These are phyloP conservation scores for Heterobasidion parviporum DNA, from an alignment of 1,284 basidiomycete genomes.

Conservation along the genomic window DNA sequence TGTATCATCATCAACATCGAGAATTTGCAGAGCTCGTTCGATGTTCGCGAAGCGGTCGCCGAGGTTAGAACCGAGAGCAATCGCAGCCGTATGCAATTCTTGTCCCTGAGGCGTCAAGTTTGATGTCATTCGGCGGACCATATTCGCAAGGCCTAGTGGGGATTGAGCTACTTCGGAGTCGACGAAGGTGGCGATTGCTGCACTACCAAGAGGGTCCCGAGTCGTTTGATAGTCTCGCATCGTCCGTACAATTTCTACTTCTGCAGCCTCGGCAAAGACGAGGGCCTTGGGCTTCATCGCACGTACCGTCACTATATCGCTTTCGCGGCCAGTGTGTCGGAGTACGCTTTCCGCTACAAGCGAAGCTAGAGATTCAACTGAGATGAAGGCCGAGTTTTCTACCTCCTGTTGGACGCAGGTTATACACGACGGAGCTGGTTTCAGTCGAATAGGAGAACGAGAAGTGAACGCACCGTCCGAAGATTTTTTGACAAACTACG, in stretches of 20 bases:
- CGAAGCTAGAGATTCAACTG: constrained; percentile 70
- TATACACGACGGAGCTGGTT: neutral
- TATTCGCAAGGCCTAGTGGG: neutral
- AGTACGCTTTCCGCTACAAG: constrained; percentile 43
- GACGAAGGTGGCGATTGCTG: no score
- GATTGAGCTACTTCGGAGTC: neutral
- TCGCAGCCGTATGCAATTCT: constrained; percentile 35
- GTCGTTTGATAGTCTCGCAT: constrained; percentile 22
- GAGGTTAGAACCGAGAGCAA: constrained; percentile 88
- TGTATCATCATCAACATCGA: constrained; percentile 36
- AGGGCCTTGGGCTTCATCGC: constrained; percentile 75
- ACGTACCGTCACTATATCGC: constrained; percentile 43
- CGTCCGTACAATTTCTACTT: constrained; percentile 49
- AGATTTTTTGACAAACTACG: constrained; percentile 29
- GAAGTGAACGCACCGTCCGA: constrained; percentile 9
- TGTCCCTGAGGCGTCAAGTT: neutral
- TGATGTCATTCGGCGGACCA: neutral
- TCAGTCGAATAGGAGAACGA: neutral
- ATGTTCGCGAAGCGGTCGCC: constrained; percentile 87
- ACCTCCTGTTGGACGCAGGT: constrained; percentile 26
- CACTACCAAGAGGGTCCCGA: neutral
- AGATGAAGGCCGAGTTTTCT: constrained; percentile 47
- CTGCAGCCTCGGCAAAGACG: constrained; percentile 57
- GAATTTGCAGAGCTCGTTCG: constrained; percentile 58
- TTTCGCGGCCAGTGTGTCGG: constrained; percentile 10